Percentiles rank a stretch among this genome's conserved stretches.
These are phyloP conservation scores for Trichoderma asperelloides DNA, from an alignment of 495 filamentous ascomycete species.

Conservation along the genomic window DNA sequence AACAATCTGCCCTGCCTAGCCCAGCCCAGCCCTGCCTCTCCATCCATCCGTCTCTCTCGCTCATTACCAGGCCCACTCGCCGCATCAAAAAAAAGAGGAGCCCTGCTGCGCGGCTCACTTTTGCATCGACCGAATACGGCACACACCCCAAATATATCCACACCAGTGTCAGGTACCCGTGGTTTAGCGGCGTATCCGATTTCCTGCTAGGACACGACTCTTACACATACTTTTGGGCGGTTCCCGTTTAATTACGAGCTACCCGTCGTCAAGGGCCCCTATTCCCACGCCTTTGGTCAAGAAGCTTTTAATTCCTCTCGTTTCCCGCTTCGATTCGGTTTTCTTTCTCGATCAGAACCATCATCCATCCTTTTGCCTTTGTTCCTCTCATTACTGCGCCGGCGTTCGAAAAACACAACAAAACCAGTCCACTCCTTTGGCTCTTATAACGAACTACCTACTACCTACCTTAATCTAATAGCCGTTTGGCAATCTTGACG, in stretches of 20 bases:
- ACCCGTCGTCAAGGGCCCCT: neutral
- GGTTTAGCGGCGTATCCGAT: conserved; percentile 4
- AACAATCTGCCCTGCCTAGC: neutral
- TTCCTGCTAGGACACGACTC: neutral
- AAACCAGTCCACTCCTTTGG: conserved; percentile 6
- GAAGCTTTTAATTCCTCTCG: conserved; percentile 2
- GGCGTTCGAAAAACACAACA: neutral
- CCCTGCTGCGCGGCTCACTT: neutral
- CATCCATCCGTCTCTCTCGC: neutral
- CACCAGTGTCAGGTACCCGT: conserved; percentile 8
- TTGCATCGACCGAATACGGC: conserved; percentile 3
- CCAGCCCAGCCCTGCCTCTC: neutral
- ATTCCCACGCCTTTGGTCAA: neutral
- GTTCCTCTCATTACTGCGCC: conserved; percentile 5
- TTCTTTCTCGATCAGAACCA: neutral
- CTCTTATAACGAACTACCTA: conserved; percentile 14
- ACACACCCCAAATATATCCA: neutral
- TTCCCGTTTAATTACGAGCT: conserved; percentile 4
- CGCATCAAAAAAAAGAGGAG: neutral
- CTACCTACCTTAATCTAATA: conserved; percentile 4
- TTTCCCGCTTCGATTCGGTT: neutral
- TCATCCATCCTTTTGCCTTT: neutral
- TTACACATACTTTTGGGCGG: neutral
- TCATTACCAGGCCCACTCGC: neutral
- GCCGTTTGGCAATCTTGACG: conserved; percentile 4